Evolutionary conservation across 2,329 filamentous ascomycete genomes (phyloP).

Genomic region (Helminthosporium solani): DNA sequence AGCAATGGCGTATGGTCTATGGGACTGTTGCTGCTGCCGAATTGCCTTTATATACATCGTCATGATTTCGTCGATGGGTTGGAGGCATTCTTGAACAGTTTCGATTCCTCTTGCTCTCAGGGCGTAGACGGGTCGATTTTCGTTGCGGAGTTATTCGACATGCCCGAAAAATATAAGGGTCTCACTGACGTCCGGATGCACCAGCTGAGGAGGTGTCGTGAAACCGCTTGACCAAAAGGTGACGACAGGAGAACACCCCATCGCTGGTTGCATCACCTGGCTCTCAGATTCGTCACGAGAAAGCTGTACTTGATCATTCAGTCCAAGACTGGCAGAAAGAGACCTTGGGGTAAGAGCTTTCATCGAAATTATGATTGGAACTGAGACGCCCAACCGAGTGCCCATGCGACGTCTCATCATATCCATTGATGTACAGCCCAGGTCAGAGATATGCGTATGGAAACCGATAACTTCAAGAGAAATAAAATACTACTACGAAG

Average conservation of each 20-base stretch:
- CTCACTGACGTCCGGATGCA: slow-evolving; percentile 45
- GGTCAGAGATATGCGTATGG: slow-evolving; percentile 27
- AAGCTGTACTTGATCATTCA: not conserved
- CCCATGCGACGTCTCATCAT: slow-evolving; percentile 42
- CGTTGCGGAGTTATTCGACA: slow-evolving; percentile 37
- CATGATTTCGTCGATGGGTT: slow-evolving; percentile 43
- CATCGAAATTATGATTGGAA: slow-evolving; percentile 43
- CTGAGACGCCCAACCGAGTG: slow-evolving; percentile 31
- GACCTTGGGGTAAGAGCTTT: slow-evolving; percentile 32
- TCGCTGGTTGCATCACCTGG: not conserved
- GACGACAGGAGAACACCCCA: slow-evolving; percentile 9
- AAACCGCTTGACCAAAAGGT: slow-evolving; percentile 15
- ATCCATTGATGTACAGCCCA: slow-evolving; percentile 46
- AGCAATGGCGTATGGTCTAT: slow-evolving; percentile 54
- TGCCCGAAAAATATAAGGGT: slow-evolving; percentile 44
- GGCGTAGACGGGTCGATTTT: slow-evolving; percentile 50
- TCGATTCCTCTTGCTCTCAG: slow-evolving; percentile 50
- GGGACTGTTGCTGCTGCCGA: slow-evolving; percentile 49
- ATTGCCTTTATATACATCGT: slow-evolving; percentile 46
- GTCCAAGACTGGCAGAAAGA: slow-evolving; percentile 19
- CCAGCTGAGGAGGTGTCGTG: slow-evolving; percentile 22
- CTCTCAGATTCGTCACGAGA: not conserved
- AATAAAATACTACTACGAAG: not conserved
- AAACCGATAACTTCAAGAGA: not conserved
- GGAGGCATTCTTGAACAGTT: slow-evolving; percentile 41